A percentile compares a stretch with the other conserved stretches of the same genome.
Conservation (phyloP, 2,329 filamentous ascomycete species). For the Huntiella omanensis region DNA sequence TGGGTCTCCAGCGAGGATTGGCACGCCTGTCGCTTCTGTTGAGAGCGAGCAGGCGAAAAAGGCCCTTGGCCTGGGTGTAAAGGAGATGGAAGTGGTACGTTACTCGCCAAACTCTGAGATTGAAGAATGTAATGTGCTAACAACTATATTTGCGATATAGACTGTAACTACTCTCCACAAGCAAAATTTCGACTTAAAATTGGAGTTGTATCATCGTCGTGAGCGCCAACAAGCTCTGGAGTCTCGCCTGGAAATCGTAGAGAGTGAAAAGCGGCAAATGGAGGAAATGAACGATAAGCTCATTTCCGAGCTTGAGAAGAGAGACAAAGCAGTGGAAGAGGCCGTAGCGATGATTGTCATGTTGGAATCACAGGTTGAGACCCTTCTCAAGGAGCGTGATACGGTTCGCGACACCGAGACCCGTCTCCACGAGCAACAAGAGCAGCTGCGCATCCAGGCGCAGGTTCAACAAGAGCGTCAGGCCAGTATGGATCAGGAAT, state of each 20-base stretch:
- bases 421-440: constrained; percentile 9
- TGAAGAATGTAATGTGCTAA: constrained; percentile 4
- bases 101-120: neutral
- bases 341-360: constrained; percentile 50
- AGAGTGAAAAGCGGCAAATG: constrained; percentile 32
- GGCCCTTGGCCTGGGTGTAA: constrained; percentile 33
- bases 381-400: constrained; percentile 32
- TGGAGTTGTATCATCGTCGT: constrained; percentile 51
- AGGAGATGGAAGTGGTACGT: constrained; percentile 48
- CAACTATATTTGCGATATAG: constrained; percentile 18
- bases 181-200: constrained; percentile 59
- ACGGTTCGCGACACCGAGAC: constrained; percentile 32
- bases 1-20: constrained; percentile 7
- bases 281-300: constrained; percentile 40
- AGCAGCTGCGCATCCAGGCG: neutral
- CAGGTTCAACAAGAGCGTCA: neutral
- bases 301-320: constrained; percentile 41
- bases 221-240: constrained; percentile 44
- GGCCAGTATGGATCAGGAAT: constrained; percentile 11
- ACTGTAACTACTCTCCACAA: constrained; percentile 51
- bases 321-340: constrained; percentile 52
- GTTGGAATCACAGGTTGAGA: constrained; percentile 40
- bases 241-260: constrained; percentile 34
- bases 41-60: constrained; percentile 27
- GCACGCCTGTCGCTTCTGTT: constrained; percentile 1